These are phyloP conservation scores for Microdochium nivale DNA, from an alignment of 2,329 filamentous ascomycete genomes.

Conservation along the genomic window DNA sequence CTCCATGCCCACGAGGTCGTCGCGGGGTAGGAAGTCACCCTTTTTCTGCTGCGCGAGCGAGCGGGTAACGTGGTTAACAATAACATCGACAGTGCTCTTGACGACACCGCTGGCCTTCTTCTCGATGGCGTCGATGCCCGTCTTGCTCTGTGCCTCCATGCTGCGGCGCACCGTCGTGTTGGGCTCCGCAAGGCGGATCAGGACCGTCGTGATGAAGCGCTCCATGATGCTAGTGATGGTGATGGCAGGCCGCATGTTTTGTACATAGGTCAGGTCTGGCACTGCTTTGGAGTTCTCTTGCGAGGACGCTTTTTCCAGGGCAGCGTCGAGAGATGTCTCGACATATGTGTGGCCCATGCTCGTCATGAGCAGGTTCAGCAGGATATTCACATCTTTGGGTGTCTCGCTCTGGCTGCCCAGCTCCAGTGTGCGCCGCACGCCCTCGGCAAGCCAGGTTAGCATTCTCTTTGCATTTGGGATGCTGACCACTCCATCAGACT, in stretches of 20 bases:
- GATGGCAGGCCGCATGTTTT: conserved; percentile 70
- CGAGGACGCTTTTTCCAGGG: conserved; percentile 62
- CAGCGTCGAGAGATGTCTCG: conserved; percentile 59
- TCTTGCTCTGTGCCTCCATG: conserved; percentile 75
- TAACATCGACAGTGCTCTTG: conserved; percentile 53
- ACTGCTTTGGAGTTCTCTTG: conserved; percentile 76
- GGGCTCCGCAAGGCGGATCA: conserved; percentile 79
- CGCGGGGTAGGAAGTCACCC: conserved; percentile 80
- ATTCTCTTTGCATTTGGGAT: conserved; percentile 91
- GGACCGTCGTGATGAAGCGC: conserved; percentile 80
- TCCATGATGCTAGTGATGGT: conserved; percentile 90
- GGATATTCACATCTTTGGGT: conserved; percentile 82
- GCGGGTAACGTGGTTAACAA: conserved; percentile 67
- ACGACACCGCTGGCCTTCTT: conserved; percentile 64
- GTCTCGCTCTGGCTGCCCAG: conserved; percentile 82
- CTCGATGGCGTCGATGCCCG: conserved; percentile 70
- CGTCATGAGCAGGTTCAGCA: conserved; percentile 74
- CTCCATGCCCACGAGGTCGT: conserved; percentile 60
- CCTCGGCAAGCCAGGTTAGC: conserved; percentile 95
- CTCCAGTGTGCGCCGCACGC: conserved; percentile 83
- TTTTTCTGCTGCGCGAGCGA: conserved; percentile 74
- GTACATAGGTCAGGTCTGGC: conserved; percentile 79
- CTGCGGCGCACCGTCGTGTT: conserved; percentile 85
- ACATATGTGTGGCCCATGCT: conserved; percentile 81
- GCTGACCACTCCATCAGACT: conserved; percentile 78